Evolutionary conservation across 148 eudicot genomes (phyloP).

Genomic region (Chenopodium berlandieri): DNA sequence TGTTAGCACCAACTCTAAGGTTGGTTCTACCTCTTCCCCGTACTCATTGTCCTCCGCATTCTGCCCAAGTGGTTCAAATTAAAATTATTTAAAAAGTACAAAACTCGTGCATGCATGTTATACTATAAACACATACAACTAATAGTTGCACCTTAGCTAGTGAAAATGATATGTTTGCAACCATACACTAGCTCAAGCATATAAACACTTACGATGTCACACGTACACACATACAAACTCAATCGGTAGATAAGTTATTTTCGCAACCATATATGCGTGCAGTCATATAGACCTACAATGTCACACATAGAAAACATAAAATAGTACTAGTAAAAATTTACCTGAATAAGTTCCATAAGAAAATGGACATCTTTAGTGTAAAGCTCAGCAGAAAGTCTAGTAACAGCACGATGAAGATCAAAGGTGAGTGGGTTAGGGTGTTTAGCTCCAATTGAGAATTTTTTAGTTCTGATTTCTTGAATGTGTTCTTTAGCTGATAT

Average conservation of each 20-base stretch:
- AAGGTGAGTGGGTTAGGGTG: conserved; percentile 20
- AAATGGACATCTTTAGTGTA: conserved; percentile 44
- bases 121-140: too few relatives aligned
- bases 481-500: conserved; percentile 5
- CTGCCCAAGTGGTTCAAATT: not conserved
- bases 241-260: too few relatives aligned
- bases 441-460: conserved; percentile 18
- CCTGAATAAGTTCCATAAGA: conserved; percentile 40
- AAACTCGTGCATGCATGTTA: too few relatives aligned
- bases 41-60: conserved; percentile 29
- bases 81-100: too few relatives aligned
- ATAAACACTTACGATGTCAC: too few relatives aligned
- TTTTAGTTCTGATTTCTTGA: conserved; percentile 1
- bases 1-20: conserved; percentile 9
- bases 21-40: conserved; percentile 16
- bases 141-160: too few relatives aligned
- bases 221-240: too few relatives aligned
- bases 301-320: too few relatives aligned
- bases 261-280: too few relatives aligned
- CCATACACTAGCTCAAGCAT: too few relatives aligned
- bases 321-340: not conserved
- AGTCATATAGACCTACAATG: too few relatives aligned
- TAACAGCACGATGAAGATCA: conserved; percentile 28
- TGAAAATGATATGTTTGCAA: too few relatives aligned
- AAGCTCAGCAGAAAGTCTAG: conserved; percentile 25